phyloP scores from a whole-genome alignment of 2,329 filamentous ascomycete species.

The Chaetothyriales sp. region DNA sequence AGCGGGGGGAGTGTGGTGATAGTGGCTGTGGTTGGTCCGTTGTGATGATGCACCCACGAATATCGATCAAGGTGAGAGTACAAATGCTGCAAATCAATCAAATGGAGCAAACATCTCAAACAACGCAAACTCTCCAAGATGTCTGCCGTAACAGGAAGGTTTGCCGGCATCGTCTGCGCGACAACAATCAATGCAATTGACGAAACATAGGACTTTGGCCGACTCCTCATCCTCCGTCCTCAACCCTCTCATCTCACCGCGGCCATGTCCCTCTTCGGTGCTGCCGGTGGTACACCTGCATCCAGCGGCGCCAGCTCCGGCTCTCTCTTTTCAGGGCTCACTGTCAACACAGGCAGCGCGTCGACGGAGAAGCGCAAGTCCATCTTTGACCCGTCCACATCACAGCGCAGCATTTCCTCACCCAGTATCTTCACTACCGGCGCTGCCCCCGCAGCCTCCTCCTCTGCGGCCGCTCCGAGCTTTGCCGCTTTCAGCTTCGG shows the following conservation, averaged over 20 bases:
- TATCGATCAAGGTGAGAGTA: background rate
- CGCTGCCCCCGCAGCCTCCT: background rate
- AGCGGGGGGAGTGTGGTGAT: background rate
- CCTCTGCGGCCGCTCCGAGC: background rate
- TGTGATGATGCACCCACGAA: background rate
- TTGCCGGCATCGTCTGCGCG: background rate
- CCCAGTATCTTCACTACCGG: background rate
- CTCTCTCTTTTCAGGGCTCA: conserved; percentile 11
- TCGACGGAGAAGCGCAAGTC: conserved; percentile 15
- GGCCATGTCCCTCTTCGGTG: conserved; percentile 15
- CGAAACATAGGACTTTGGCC: no score
- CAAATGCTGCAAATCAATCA: background rate
- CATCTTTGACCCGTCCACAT: conserved; percentile 15
- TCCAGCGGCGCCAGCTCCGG: conserved; percentile 1
- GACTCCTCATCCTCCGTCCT: background rate
- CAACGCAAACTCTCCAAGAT: background rate
- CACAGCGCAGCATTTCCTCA: conserved; percentile 2
- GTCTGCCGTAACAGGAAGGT: background rate
- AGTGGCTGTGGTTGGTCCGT: no score
- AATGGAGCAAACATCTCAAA: background rate
- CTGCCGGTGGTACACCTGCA: conserved; percentile 5
- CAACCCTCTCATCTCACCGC: background rate
- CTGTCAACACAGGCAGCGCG: conserved; percentile 12
- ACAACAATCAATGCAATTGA: background rate
- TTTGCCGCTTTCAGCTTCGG: conserved; percentile 4